Evolutionary conservation across 148 eudicot genomes (phyloP).

Genomic region (Polygonum maritimum): DNA sequence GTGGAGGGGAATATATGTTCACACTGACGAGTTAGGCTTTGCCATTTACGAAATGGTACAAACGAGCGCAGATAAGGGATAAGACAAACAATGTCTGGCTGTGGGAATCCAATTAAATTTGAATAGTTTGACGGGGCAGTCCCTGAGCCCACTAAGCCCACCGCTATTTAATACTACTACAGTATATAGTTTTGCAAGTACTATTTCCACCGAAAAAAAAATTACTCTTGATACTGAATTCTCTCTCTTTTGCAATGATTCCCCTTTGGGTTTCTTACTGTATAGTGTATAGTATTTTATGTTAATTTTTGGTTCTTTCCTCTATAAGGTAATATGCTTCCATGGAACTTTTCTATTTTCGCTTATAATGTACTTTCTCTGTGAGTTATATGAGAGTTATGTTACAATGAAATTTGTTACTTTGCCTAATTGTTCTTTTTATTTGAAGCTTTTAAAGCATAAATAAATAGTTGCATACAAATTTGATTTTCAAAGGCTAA

Average conservation of each 20-base stretch:
- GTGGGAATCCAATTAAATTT: constrained; percentile 12
- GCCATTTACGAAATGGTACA: constrained; percentile 7
- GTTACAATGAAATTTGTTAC: not conserved
- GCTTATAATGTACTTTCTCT: not conserved
- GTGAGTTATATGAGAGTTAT: not conserved
- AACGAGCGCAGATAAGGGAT: constrained; percentile 15
- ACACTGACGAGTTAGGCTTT: not conserved
- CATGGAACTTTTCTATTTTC: not conserved
- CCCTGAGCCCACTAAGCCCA: not conserved
- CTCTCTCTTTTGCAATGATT: not conserved
- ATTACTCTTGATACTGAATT: not conserved
- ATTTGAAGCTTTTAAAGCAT: not conserved
- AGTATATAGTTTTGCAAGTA: not conserved
- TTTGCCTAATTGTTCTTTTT: not conserved
- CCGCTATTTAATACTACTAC: too few relatives aligned
- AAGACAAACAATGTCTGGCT: constrained; percentile 23
- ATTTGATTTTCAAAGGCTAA: too few relatives aligned
- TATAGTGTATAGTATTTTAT: not conserved
- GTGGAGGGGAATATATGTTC: constrained; percentile 6
- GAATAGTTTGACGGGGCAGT: constrained; percentile 11
- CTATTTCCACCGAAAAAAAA: not conserved
- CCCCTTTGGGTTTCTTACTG: not conserved
- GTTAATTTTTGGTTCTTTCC: not conserved
- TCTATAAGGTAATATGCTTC: not conserved
- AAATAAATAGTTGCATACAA: too few relatives aligned